phyloP scores from a whole-genome alignment of 2,329 filamentous ascomycete species.

The Chrysosphaeria jannelii region DNA sequence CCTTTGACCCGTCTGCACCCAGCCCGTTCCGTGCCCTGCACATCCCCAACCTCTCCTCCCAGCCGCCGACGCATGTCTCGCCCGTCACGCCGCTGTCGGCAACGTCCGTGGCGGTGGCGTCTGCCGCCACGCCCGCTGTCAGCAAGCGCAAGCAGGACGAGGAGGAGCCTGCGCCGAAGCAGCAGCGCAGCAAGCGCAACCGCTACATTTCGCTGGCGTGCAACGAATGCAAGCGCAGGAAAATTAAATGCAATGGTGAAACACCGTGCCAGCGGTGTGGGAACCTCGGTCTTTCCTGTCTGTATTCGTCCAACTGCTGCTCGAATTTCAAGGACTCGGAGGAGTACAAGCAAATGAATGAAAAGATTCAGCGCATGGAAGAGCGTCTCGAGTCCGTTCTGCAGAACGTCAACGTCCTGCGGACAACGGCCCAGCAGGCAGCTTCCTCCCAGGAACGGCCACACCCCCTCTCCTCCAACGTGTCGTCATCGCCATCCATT shows the following conservation, averaged over 20 bases:
- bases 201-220: too few species aligned
- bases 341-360: slow-evolving; percentile 58
- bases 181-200: slow-evolving; percentile 29
- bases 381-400: slow-evolving; percentile 59
- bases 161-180: slow-evolving; percentile 13
- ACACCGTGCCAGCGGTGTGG: slow-evolving; percentile 36
- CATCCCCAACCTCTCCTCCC: too few species aligned
- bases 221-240: slow-evolving; percentile 15
- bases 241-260: slow-evolving; percentile 27
- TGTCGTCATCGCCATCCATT: slow-evolving; percentile 13
- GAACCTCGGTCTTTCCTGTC: slow-evolving; percentile 24
- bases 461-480: slow-evolving; percentile 9
- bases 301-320: slow-evolving; percentile 6
- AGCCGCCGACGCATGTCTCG: too few species aligned
- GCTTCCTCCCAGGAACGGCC: slow-evolving; percentile 14
- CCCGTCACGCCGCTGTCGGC: neutral
- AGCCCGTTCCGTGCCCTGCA: too few species aligned
- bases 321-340: slow-evolving; percentile 17
- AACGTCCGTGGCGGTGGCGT: neutral
- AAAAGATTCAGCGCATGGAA: slow-evolving; percentile 45
- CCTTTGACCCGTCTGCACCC: too few species aligned
- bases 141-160: slow-evolving; percentile 12
- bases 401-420: slow-evolving; percentile 37
- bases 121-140: neutral
- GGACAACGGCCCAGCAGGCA: slow-evolving; percentile 18